These are phyloP conservation scores for Phoma herbarum DNA, from an alignment of 2,329 filamentous ascomycete genomes.

Conservation along the genomic window DNA sequence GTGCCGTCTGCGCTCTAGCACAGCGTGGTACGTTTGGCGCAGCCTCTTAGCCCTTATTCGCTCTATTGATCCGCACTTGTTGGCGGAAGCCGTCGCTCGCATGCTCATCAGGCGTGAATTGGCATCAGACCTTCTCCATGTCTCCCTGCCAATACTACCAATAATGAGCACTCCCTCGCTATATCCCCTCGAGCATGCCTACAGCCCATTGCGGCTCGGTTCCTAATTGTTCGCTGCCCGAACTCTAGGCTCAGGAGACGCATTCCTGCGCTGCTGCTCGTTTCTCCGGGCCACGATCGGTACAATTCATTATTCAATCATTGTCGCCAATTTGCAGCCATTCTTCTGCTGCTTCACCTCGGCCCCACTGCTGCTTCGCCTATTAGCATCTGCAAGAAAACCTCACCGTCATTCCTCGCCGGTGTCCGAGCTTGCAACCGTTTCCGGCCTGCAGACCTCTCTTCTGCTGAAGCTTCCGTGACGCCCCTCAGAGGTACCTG, in stretches of 20 bases:
- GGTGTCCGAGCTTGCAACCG: slow-evolving; percentile 30
- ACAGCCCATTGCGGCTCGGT: slow-evolving; percentile 44
- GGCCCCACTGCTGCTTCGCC: slow-evolving; percentile 42
- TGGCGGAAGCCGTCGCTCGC: slow-evolving; percentile 32
- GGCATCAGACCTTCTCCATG: slow-evolving; percentile 35
- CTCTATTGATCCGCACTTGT: slow-evolving; percentile 32
- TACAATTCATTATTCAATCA: slow-evolving; percentile 44
- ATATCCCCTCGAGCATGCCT: slow-evolving; percentile 41
- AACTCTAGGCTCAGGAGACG: slow-evolving; percentile 38
- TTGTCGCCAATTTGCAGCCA: slow-evolving; percentile 37
- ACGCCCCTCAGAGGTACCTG: slow-evolving; percentile 42
- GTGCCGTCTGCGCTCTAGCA: slow-evolving; percentile 41
- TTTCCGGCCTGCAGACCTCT: slow-evolving; percentile 30
- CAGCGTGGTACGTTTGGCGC: slow-evolving; percentile 33
- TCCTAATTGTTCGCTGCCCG: slow-evolving; percentile 39
- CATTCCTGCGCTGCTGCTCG: slow-evolving; percentile 44
- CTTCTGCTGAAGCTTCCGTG: slow-evolving; percentile 34
- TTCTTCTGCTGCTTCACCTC: slow-evolving; percentile 42
- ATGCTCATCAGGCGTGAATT: slow-evolving; percentile 31
- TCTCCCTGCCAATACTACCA: slow-evolving; percentile 44
- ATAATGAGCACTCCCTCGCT: slow-evolving; percentile 44
- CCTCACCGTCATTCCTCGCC: slow-evolving; percentile 35
- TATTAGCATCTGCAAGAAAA: slow-evolving; percentile 41
- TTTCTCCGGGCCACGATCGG: slow-evolving; percentile 43
- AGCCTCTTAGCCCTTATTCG: slow-evolving; percentile 29